phyloP scores from a whole-genome alignment of 768 basidiomycete species.

The Cystofilobasidium macerans region DNA sequence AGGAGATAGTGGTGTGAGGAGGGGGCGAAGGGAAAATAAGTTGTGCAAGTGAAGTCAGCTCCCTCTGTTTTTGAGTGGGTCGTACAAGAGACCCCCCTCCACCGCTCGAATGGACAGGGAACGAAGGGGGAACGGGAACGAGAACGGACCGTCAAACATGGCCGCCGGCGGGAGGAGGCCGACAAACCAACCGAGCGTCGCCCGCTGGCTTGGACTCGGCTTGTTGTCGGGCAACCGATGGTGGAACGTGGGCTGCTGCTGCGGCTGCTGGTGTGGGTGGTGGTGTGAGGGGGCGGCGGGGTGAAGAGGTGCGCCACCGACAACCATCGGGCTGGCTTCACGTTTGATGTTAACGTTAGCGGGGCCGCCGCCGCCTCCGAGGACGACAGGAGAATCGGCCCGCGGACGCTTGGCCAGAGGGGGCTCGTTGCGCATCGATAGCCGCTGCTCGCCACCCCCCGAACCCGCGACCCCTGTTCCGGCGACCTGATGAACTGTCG shows the following conservation, averaged over 20 bases:
- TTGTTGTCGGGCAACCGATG: neutral
- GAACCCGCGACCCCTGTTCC: too few relatives aligned
- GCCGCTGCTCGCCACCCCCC: too few relatives aligned
- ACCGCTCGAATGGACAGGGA: neutral
- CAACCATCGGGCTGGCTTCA: constrained; percentile 18
- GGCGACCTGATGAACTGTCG: too few relatives aligned
- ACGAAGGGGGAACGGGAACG: too few relatives aligned
- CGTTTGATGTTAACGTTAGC: neutral
- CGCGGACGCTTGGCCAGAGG: constrained; percentile 31
- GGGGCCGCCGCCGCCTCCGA: neutral
- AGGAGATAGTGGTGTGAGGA: too few relatives aligned
- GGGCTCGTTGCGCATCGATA: constrained; percentile 24
- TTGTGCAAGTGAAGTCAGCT: too few relatives aligned
- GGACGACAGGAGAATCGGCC: constrained; percentile 27
- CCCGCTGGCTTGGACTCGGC: constrained; percentile 23
- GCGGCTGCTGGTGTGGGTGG: constrained; percentile 28
- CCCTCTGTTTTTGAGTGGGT: too few relatives aligned
- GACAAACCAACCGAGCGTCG: constrained; percentile 63
- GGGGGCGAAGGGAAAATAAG: too few relatives aligned
- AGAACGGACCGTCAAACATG: constrained; percentile 72
- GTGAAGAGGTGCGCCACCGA: constrained; percentile 20
- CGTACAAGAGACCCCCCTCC: too few relatives aligned
- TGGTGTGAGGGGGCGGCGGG: constrained; percentile 32
- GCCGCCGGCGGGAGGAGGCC: constrained; percentile 59
- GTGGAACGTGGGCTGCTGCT: constrained; percentile 23